These are phyloP conservation scores for Angomonas ambiguus DNA, from an alignment of 208 protist genomes.

Conservation along the genomic window DNA sequence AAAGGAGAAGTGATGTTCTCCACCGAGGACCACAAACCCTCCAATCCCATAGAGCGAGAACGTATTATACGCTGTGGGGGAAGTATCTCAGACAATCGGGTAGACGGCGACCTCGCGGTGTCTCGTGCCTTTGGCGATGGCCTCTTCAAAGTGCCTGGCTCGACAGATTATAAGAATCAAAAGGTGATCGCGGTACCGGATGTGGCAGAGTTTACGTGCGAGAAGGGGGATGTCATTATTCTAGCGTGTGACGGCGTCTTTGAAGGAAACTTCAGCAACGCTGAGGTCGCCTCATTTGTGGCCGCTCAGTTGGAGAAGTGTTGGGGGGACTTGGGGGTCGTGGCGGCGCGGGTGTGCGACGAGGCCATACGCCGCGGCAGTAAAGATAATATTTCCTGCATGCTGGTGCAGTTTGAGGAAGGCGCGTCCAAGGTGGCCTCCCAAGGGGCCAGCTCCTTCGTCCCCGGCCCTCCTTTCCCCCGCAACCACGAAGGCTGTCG, in stretches of 20 bases:
- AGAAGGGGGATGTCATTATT: slow-evolving; percentile 78
- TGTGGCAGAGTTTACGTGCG: slow-evolving; percentile 56
- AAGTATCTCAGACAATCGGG: slow-evolving; percentile 78
- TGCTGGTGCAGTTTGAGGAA: slow-evolving; percentile 68
- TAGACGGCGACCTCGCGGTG: slow-evolving; percentile 92
- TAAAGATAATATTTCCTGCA: slow-evolving; percentile 90
- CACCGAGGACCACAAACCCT: slow-evolving; percentile 92
- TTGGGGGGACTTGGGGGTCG: slow-evolving; percentile 68
- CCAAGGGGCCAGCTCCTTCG: slow-evolving; percentile 55
- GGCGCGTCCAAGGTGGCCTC: slow-evolving; percentile 45
- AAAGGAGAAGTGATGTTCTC: slow-evolving; percentile 58
- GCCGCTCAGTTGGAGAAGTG: slow-evolving; percentile 46
- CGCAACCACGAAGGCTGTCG: slow-evolving; percentile 70
- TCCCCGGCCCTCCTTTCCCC: slow-evolving; percentile 73
- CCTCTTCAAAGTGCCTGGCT: slow-evolving; percentile 77
- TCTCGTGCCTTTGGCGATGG: slow-evolving; percentile 92
- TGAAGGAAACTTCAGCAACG: slow-evolving; percentile 84
- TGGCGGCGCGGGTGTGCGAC: slow-evolving; percentile 77
- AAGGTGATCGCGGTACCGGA: slow-evolving; percentile 87
- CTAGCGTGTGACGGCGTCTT: slow-evolving; percentile 90
- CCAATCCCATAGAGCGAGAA: slow-evolving; percentile 48
- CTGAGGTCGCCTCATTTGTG: slow-evolving; percentile 78
- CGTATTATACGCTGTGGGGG: slow-evolving; percentile 88
- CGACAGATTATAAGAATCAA: slow-evolving; percentile 64
- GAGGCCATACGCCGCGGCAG: slow-evolving; percentile 86